phyloP scores from a whole-genome alignment of 2,329 filamentous ascomycete species.

The Hymenoscyphus infarciens region DNA sequence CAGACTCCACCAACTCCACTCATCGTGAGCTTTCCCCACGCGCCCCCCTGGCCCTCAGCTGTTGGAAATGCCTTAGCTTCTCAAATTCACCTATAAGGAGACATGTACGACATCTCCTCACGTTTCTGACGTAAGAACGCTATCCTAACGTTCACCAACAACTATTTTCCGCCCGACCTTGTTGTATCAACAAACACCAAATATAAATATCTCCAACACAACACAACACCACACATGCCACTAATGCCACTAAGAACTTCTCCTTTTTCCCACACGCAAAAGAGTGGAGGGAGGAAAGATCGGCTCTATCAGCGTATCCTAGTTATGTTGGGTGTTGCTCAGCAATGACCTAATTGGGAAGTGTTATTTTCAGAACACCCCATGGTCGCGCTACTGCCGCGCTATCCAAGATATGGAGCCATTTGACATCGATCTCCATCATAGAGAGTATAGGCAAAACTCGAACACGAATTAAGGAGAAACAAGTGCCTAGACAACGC shows the following conservation, averaged over 20 bases:
- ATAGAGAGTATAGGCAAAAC: background rate
- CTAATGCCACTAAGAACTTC: background rate
- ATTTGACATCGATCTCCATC: background rate
- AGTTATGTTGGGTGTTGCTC: background rate
- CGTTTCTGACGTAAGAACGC: slow-evolving; percentile 6
- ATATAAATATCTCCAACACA: background rate
- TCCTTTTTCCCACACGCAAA: background rate
- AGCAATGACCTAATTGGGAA: background rate
- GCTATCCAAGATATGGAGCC: background rate
- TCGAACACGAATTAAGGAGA: background rate
- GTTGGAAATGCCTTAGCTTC: background rate
- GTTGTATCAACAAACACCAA: background rate
- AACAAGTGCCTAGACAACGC: background rate
- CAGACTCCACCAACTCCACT: slow-evolving; percentile 3
- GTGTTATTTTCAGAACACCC: background rate
- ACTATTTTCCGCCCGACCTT: background rate
- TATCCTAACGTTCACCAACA: slow-evolving; percentile 5
- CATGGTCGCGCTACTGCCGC: background rate
- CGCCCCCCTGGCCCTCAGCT: background rate
- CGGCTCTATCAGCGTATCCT: background rate
- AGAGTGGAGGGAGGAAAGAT: background rate
- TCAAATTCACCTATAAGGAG: background rate
- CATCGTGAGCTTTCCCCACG: background rate
- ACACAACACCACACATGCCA: background rate
- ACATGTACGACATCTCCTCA: slow-evolving; percentile 1